These are phyloP conservation scores for Daldinia concentrica DNA, from an alignment of 495 filamentous ascomycete genomes.

Conservation along the genomic window DNA sequence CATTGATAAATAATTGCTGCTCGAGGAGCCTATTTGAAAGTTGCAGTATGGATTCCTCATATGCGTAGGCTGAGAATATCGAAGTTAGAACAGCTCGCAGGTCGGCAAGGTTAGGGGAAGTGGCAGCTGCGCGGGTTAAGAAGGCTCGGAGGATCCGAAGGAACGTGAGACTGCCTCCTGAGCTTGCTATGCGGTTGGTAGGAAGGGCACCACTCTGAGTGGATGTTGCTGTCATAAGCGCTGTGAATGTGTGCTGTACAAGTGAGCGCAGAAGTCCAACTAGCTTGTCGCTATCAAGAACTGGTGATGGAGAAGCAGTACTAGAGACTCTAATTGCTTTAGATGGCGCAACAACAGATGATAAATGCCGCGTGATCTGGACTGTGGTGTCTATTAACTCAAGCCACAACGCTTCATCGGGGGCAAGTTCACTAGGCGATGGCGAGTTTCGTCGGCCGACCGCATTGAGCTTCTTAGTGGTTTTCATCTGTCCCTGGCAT, in stretches of 20 bases:
- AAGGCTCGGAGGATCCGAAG: slow-evolving; percentile 90
- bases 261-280: slow-evolving; percentile 72
- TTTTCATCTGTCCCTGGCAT: slow-evolving; percentile 88
- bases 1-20: slow-evolving; percentile 87
- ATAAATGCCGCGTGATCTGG: slow-evolving; percentile 72
- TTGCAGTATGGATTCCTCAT: slow-evolving; percentile 85
- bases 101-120: slow-evolving; percentile 87
- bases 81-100: slow-evolving; percentile 83
- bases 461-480: slow-evolving; percentile 51
- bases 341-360: slow-evolving; percentile 44
- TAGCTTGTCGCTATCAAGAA: slow-evolving; percentile 64
- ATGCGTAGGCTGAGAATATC: slow-evolving; percentile 94
- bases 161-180: slow-evolving; percentile 74
- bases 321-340: slow-evolving; percentile 42
- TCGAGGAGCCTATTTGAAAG: slow-evolving; percentile 89
- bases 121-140: slow-evolving; percentile 79
- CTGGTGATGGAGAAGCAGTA: slow-evolving; percentile 18
- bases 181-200: slow-evolving; percentile 48
- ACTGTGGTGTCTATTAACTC: slow-evolving; percentile 88
- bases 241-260: slow-evolving; percentile 90
- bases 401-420: slow-evolving; percentile 88
- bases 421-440: slow-evolving; percentile 69
- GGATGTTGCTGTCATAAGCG: slow-evolving; percentile 78
- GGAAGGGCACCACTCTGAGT: slow-evolving; percentile 47
- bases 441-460: slow-evolving; percentile 57